phyloP scores from a whole-genome alignment of 495 filamentous ascomycete species.

The Oidiodendron maius region DNA sequence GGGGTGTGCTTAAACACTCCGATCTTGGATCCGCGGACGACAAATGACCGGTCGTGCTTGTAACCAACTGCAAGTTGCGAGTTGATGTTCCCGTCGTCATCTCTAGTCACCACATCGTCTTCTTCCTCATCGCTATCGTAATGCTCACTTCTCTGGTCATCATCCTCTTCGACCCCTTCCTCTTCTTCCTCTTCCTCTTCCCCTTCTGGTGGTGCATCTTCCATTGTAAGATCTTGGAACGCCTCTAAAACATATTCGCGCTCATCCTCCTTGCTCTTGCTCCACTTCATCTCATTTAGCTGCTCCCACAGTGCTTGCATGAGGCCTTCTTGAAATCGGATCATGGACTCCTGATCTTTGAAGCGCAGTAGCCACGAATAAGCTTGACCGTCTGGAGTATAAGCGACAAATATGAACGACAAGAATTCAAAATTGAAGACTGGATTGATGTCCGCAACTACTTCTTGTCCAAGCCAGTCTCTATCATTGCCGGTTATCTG shows the following conservation, averaged over 20 bases:
- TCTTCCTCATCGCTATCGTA: constrained; percentile 91
- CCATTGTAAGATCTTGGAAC: constrained; percentile 91
- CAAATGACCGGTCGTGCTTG: constrained; percentile 95
- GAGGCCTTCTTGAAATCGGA: constrained; percentile 87
- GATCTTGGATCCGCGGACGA: constrained; percentile 94
- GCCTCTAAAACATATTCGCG: constrained; percentile 92
- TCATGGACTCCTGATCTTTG: constrained; percentile 70
- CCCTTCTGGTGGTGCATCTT: constrained; percentile 58
- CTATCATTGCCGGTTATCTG: constrained; percentile 72
- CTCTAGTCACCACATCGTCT: constrained; percentile 69
- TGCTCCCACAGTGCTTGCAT: constrained; percentile 98
- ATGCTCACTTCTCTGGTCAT: constrained; percentile 66
- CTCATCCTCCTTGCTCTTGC: constrained; percentile 84
- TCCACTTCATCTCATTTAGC: constrained; percentile 91
- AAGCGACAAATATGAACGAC: constrained; percentile 98
- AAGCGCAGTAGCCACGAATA: constrained; percentile 96
- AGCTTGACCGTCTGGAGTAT: constrained; percentile 77
- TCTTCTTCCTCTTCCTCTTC: constrained; percentile 61
- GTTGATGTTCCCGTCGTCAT: constrained; percentile 81
- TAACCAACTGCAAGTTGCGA: constrained; percentile 96
- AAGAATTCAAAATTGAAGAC: constrained; percentile 98
- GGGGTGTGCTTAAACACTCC: constrained; percentile 96
- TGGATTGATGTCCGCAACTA: constrained; percentile 88
- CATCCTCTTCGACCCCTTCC: constrained; percentile 59
- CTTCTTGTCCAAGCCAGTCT: constrained; percentile 83